phyloP scores from a whole-genome alignment of 768 basidiomycete species.

The Auricularia heimuer region DNA sequence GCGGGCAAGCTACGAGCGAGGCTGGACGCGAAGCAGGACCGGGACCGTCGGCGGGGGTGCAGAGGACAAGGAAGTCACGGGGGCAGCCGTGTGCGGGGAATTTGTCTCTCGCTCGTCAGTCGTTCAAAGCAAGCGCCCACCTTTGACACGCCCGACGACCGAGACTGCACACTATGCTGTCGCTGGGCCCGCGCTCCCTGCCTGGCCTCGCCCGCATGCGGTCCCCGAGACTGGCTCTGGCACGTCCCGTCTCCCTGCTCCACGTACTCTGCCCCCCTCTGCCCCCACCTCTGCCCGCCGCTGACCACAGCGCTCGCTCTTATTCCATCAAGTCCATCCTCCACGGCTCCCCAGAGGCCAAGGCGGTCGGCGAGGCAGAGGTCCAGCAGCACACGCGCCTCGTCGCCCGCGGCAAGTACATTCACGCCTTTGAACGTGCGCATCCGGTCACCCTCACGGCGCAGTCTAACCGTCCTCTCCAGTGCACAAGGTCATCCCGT shows the following conservation, averaged over 20 bases:
- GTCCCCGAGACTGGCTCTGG: background rate
- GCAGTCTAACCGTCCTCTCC: constrained; percentile 9
- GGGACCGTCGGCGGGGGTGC: too few species aligned
- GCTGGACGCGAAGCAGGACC: too few species aligned
- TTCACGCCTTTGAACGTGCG: constrained; percentile 83
- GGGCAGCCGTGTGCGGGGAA: too few species aligned
- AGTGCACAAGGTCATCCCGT: constrained; percentile 85
- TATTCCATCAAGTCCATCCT: constrained; percentile 54
- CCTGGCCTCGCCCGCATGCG: background rate
- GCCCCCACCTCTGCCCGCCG: background rate
- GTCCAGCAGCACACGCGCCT: constrained; percentile 76
- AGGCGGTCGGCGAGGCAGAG: constrained; percentile 68
- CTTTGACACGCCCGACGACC: too few species aligned
- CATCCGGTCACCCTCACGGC: background rate
- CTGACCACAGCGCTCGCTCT: background rate
- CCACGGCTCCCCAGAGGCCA: constrained; percentile 90
- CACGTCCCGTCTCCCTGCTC: background rate
- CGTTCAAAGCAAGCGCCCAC: too few species aligned
- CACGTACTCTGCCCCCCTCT: background rate
- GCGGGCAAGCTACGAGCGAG: too few species aligned
- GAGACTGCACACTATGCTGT: too few species aligned
- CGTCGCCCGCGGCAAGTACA: constrained; percentile 88
- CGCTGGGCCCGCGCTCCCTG: too few species aligned
- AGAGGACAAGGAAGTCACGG: too few species aligned
- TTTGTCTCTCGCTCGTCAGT: too few species aligned